phyloP scores from a whole-genome alignment of 2,329 filamentous ascomycete species.

The Fusarium paranaense region DNA sequence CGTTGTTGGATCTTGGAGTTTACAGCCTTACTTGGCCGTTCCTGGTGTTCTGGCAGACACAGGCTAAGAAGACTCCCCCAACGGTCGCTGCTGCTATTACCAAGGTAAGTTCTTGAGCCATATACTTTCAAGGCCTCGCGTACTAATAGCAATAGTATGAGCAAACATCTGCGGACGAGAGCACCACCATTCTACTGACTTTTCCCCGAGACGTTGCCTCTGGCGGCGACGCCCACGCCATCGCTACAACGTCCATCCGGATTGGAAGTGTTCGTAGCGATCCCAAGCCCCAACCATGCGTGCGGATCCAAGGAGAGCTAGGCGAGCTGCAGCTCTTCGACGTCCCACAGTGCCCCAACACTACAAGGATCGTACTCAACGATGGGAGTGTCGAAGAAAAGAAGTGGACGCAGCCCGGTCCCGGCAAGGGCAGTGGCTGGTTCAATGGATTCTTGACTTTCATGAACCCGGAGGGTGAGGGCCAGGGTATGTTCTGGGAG shows the following conservation, averaged over 20 bases:
- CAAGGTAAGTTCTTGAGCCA: slow-evolving; percentile 4
- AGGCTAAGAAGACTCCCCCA: slow-evolving; percentile 72
- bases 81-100: slow-evolving; percentile 74
- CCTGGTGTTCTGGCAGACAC: slow-evolving; percentile 82
- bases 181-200: slow-evolving; percentile 77
- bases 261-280: slow-evolving; percentile 61
- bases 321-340: slow-evolving; percentile 84
- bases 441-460: slow-evolving; percentile 18
- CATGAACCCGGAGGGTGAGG: slow-evolving; percentile 60
- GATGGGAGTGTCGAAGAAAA: slow-evolving; percentile 59
- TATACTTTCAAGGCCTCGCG: not conserved
- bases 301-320: slow-evolving; percentile 81
- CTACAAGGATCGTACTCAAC: slow-evolving; percentile 70
- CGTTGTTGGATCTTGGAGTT: slow-evolving; percentile 84
- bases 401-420: slow-evolving; percentile 63
- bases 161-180: slow-evolving; percentile 78
- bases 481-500: slow-evolving; percentile 89
- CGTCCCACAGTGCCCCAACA: slow-evolving; percentile 74
- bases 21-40: slow-evolving; percentile 91
- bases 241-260: slow-evolving; percentile 75
- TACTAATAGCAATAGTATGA: slow-evolving; percentile 1
- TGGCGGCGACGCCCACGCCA: slow-evolving; percentile 69
- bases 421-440: slow-evolving; percentile 41
- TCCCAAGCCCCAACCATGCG: slow-evolving; percentile 68
- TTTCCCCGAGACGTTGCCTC: slow-evolving; percentile 69